Evolutionary conservation across 129 eudicot species (phyloP).

Genomic region (Tanacetum coccineum): DNA sequence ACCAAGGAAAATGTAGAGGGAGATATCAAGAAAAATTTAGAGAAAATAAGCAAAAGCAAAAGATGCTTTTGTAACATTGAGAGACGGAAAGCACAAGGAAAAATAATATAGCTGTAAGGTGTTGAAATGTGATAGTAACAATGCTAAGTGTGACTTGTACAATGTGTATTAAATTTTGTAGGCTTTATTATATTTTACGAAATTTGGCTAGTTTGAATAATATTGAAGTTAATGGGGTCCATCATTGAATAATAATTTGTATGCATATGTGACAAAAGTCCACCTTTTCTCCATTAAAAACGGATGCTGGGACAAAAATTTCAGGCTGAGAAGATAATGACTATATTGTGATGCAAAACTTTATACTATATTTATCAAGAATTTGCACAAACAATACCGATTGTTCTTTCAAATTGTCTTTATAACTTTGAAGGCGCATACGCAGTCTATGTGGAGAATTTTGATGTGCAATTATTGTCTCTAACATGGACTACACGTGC

Average conservation of each 20-base stretch:
- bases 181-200: not conserved
- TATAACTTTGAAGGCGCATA: too few species aligned
- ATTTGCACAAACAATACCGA: too few species aligned
- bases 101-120: slow-evolving; percentile 26
- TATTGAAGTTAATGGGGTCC: slow-evolving; percentile 32
- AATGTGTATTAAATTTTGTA: slow-evolving; percentile 10
- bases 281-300: slow-evolving; percentile 40
- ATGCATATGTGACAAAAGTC: slow-evolving; percentile 38
- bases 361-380: not conserved
- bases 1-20: not conserved
- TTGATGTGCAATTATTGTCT: too few species aligned
- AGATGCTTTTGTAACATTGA: slow-evolving; percentile 33
- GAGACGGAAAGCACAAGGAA: slow-evolving; percentile 41
- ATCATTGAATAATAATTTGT: slow-evolving; percentile 40
- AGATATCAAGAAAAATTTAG: slow-evolving; percentile 2
- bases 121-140: slow-evolving; percentile 23
- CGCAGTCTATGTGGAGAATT: too few species aligned
- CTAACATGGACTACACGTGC: too few species aligned
- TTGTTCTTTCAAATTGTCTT: too few species aligned
- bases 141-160: slow-evolving; percentile 11
- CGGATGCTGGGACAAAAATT: slow-evolving; percentile 31
- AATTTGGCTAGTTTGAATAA: slow-evolving; percentile 18
- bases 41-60: slow-evolving; percentile 23
- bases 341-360: slow-evolving; percentile 5
- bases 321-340: slow-evolving; percentile 27